Conservation (phyloP, 768 basidiomycete species). For the Termitomyces eurrhizus region DNA sequence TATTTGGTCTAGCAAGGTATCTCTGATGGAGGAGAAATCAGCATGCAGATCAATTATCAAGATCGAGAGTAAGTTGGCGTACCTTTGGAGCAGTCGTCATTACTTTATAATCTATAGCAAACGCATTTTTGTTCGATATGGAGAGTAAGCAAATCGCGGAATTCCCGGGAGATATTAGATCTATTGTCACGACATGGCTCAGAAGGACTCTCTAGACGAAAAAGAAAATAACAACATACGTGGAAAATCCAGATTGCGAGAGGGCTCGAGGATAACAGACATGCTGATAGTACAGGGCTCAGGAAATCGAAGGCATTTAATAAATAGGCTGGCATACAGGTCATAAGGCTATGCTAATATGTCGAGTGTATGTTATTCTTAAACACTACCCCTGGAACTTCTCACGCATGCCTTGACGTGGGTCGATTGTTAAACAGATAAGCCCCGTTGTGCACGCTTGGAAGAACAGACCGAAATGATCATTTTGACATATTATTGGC, state of each 20-base stretch:
- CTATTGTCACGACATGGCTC: not conserved
- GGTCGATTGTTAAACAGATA: not conserved
- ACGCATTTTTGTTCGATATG: slow-evolving; percentile 1
- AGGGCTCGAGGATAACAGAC: slow-evolving; percentile 72
- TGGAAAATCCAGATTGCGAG: slow-evolving; percentile 38
- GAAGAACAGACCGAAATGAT: not conserved
- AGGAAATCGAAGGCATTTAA: not conserved
- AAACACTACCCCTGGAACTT: not conserved
- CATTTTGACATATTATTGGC: not conserved
- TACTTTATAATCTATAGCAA: not conserved
- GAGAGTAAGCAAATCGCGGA: not conserved
- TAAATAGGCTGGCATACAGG: not conserved
- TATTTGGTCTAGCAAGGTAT: slow-evolving; percentile 4
- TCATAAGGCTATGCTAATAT: not conserved
- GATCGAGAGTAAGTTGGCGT: not conserved
- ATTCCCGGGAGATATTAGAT: not conserved
- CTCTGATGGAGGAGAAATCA: not conserved
- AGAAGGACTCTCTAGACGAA: not conserved
- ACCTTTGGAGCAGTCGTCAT: slow-evolving; percentile 5
- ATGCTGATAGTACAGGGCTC: slow-evolving; percentile 6
- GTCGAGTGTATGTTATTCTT: not conserved
- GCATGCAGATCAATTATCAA: not conserved
- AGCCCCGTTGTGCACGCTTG: not conserved
- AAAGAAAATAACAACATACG: not conserved
- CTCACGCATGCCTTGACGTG: not conserved